Evolutionary conservation across 441 rosid genomes (phyloP).

Genomic region (Pelargonium exstipulatum): DNA sequence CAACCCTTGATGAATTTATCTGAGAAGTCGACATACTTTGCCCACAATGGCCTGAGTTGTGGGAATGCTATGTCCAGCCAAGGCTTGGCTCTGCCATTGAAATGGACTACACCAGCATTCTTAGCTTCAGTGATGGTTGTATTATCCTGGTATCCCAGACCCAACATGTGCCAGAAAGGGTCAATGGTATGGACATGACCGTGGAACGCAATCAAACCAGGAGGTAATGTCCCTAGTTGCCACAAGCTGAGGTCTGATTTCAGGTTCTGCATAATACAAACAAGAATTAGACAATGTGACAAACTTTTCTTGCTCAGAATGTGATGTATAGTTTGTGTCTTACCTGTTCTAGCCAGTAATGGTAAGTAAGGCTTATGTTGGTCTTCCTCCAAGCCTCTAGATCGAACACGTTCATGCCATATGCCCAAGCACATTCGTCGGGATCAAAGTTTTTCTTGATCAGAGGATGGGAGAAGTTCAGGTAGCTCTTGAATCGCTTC

Average conservation of each 20-base stretch:
- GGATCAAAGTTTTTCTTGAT: conserved; percentile 60
- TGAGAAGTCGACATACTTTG: conserved; percentile 72
- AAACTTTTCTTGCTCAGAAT: too few species aligned
- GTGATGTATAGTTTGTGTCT: conserved; percentile 2
- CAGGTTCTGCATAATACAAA: conserved; percentile 57
- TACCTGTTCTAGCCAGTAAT: conserved; percentile 88
- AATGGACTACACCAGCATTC: conserved; percentile 83
- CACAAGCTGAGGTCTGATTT: conserved; percentile 91
- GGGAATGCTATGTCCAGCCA: conserved; percentile 96
- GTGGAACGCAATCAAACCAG: conserved; percentile 83
- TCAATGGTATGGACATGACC: conserved; percentile 74
- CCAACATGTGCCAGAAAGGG: conserved; percentile 84
- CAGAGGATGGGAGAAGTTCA: conserved; percentile 84
- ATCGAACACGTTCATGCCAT: conserved; percentile 92
- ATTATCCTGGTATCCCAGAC: conserved; percentile 68
- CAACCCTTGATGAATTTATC: conserved; percentile 87
- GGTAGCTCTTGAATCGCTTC: conserved; percentile 70
- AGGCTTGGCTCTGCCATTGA: conserved; percentile 96
- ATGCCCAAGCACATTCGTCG: conserved; percentile 90
- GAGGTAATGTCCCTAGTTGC: conserved; percentile 96
- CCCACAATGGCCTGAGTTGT: conserved; percentile 74
- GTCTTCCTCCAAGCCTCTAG: conserved; percentile 81
- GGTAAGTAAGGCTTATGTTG: conserved; percentile 78
- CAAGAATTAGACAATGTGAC: not conserved
- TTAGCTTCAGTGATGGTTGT: conserved; percentile 55